Conservation (phyloP, 768 basidiomycete species). For the Tricholoma matsutake region DNA sequence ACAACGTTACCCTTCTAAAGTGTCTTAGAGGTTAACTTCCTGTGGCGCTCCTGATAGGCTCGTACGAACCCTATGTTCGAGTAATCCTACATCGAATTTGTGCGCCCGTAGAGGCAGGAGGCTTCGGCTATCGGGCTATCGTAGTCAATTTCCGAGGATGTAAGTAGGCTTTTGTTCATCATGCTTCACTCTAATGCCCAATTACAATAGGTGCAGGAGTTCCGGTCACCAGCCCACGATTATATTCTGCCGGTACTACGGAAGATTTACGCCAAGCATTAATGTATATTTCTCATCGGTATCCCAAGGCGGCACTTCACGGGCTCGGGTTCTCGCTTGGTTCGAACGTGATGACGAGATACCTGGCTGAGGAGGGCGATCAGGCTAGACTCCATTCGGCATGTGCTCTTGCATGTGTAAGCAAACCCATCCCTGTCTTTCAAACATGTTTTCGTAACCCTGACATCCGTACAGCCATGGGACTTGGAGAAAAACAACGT, state of each 20-base stretch:
- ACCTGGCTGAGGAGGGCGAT: slow-evolving; percentile 77
- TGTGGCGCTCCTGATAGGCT: slow-evolving; percentile 43
- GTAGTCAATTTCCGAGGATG: slow-evolving; percentile 93
- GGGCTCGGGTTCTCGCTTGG: slow-evolving; percentile 92
- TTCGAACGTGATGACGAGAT: slow-evolving; percentile 83
- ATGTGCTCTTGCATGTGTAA: slow-evolving; percentile 71
- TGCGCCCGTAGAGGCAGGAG: slow-evolving; percentile 65
- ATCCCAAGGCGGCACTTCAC: slow-evolving; percentile 74
- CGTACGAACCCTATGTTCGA: slow-evolving; percentile 85
- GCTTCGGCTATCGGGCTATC: slow-evolving; percentile 82
- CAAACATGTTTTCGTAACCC: slow-evolving; percentile 1
- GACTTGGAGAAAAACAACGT: slow-evolving; percentile 44
- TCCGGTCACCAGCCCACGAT: slow-evolving; percentile 71
- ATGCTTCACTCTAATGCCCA: slow-evolving; percentile 10
- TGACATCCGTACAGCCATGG: slow-evolving; percentile 40
- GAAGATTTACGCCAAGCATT: slow-evolving; percentile 82
- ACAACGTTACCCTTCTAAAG: neutral
- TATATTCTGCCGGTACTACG: slow-evolving; percentile 86
- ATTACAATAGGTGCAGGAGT: slow-evolving; percentile 65
- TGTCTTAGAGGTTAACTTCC: neutral
- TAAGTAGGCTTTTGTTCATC: slow-evolving; percentile 35
- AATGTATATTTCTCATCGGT: slow-evolving; percentile 64
- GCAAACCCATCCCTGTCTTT: slow-evolving; percentile 28
- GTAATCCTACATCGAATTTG: slow-evolving; percentile 73
- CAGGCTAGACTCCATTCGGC: slow-evolving; percentile 57